A percentile compares a stretch with the other conserved stretches of the same genome.
Conservation (phyloP, 225 moss, liverwort and hornwort genomes). For the Marchantia paleacea region DNA sequence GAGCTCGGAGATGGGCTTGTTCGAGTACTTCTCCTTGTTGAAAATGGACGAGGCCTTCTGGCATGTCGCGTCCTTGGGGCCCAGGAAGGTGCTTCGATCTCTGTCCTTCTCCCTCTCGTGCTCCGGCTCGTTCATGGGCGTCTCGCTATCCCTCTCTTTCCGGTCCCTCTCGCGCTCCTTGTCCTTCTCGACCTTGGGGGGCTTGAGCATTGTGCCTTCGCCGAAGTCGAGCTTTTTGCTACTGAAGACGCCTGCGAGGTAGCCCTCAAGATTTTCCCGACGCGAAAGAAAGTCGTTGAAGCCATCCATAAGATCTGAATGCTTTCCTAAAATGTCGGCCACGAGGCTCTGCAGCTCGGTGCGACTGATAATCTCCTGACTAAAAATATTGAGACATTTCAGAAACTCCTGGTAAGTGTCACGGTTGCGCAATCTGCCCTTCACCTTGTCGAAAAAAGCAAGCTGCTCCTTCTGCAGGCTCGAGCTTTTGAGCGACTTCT, state of each 20-base stretch:
- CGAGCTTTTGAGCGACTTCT: constrained; percentile 54
- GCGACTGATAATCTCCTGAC: constrained; percentile 91
- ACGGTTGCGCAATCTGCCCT: constrained; percentile 74
- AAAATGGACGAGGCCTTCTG: constrained; percentile 52
- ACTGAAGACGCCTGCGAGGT: constrained; percentile 68
- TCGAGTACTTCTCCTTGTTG: constrained; percentile 77
- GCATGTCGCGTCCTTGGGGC: constrained; percentile 49
- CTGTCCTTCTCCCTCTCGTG: constrained; percentile 51
- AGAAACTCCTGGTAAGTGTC: constrained; percentile 93
- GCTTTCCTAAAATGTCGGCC: constrained; percentile 87
- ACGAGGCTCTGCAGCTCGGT: constrained; percentile 80
- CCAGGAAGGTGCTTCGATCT: constrained; percentile 39
- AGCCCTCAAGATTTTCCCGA: constrained; percentile 82
- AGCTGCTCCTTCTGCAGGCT: constrained; percentile 61
- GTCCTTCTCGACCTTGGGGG: constrained; percentile 76
- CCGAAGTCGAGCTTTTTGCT: constrained; percentile 71
- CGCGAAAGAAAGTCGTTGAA: constrained; percentile 94
- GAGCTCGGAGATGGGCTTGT: constrained; percentile 91
- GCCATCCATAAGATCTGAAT: constrained; percentile 90
- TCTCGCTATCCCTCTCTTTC: constrained; percentile 60
- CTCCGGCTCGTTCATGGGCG: constrained; percentile 37
- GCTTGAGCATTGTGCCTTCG: constrained; percentile 61
- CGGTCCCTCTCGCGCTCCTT: constrained; percentile 64
- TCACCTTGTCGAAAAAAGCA: constrained; percentile 90
- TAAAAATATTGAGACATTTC: constrained; percentile 95